Evolutionary conservation across 2,329 filamentous ascomycete species (phyloP), one percentile per base, ranked within the genome.

Genomic region (Colletotrichum graminicola): DNA sequence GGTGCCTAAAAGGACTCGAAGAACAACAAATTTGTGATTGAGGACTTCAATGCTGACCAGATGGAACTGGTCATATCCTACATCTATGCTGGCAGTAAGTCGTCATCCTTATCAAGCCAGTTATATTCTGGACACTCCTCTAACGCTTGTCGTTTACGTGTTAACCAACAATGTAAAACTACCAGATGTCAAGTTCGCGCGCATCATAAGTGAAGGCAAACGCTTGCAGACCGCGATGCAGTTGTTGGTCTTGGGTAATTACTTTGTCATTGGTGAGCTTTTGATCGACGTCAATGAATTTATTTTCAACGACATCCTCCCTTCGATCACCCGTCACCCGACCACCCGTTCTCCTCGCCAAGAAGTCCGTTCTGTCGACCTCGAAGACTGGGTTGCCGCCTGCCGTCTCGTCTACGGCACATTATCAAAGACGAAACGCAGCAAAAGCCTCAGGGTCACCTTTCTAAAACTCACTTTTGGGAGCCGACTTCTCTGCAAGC

Each of bases 251-350:
- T 21, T 43, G 41, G 41, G 16, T 1, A 6, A 7, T 21, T 43
- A 43, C 41, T 43, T 43, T 3, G 4, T 0, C 18, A 5, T 43
- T 2, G 16, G 7, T 2, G 1, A 43, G 5, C 41, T 21, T 43
- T 21, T 11, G 0, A 0, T 7, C 2, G 43, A 45, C 1, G 18
- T n/a, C 43, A 2, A 10, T 5, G 1, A 21, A 1, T 41, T 16
- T 41, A 3, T 39, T 39, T 12, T 12, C 3, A 12, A 41, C 39
- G 12, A 8, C 36, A 16, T 41, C 12, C 16, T 3, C 39, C 14
- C 34, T 34, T 7, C 5, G 34, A 8, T 34, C 34, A 3, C 7
- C 34, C 7, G 34, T 34, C n/a, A n/a, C n/a, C n/a, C 5, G 34
- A 8, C 7, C 34, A 3, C 7, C 34, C 7, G 34, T 34, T 34